Evolutionary conservation across 1,284 basidiomycete species (phyloP), one percentile per base, ranked within the genome.

Genomic region (Xanthoconium separans): DNA sequence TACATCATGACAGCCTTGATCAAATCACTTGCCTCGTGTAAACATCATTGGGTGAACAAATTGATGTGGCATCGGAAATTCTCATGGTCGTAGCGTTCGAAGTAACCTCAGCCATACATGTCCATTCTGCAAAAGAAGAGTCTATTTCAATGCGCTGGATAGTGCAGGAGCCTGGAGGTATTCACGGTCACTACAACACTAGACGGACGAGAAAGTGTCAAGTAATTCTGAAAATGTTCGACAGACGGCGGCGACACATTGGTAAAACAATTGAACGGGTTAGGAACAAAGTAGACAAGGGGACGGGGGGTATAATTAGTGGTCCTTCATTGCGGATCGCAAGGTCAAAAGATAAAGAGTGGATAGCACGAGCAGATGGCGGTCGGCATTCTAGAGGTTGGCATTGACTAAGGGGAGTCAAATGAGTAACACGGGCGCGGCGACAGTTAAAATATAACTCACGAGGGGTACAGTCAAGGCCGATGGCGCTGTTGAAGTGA

Each of bases 381-480:
- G 5, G 12, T 24, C 15, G 22, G 13, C 1, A 47, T 20, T 63
- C 58, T 65, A 76, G 45, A 72, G 56, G 60, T 64, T 40, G 49
- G 63, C 36, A 27, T 37, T 71, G 58, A 77, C 76, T 78, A 18
- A 22, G 8, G 50, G 0, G 6, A 15, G 27, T 3, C 0, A 4
- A 13, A 45, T 70, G 2, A 64, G 31, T 20, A 27, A 53, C 13
- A 5, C 3, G 1, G 0, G 24, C 2, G 8, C 0, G 7, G 43
- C 5, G 1, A 20, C 2, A 8, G 4, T 11, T 11, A 42, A 6
- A 2, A 36, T 10, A 13, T 3, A 2, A 75, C 79, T 62, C 61
- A 82, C 79, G 67, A 3, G 75, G 70, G 10, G 61, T 53, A 66
- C 80, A 82, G 16, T 73, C 77, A 44, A 78, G 27, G 27, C 27